phyloP scores from a whole-genome alignment of 139 green algal species.

The Tetradesmus obliquus region DNA sequence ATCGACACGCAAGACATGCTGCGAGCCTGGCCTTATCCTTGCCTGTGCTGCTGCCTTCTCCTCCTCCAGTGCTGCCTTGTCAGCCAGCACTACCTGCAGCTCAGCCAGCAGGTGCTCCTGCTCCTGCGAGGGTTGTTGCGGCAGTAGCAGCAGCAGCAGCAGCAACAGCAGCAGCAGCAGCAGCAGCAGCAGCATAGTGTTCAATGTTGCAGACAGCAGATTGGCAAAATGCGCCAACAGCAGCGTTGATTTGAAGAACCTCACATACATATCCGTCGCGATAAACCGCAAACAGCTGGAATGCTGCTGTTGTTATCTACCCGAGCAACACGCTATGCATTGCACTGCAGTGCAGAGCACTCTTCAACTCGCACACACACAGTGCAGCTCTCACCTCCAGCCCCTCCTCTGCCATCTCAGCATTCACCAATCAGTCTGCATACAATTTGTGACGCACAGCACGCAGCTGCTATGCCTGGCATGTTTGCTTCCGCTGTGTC shows the following conservation, averaged over 20 bases:
- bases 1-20: not conserved
- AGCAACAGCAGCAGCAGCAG: too few relatives aligned
- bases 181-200: too few relatives aligned
- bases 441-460: too few relatives aligned
- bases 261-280: too few relatives aligned
- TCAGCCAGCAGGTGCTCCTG: constrained; percentile 27
- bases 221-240: too few relatives aligned
- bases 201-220: too few relatives aligned
- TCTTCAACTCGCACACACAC: too few relatives aligned
- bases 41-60: constrained; percentile 38
- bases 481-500: not conserved
- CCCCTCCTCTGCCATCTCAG: not conserved
- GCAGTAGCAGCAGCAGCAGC: not conserved
- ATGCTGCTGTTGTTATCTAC: too few relatives aligned
- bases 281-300: too few relatives aligned
- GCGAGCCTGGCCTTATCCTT: not conserved
- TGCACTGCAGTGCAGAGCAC: too few relatives aligned
- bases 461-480: not conserved
- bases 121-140: not conserved
- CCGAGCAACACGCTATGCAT: too few relatives aligned
- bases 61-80: constrained; percentile 42
- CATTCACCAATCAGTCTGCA: constrained; percentile 21
- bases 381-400: not conserved
- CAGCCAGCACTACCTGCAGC: constrained; percentile 34
- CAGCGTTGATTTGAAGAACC: too few relatives aligned